Evolutionary conservation across 257 asterid species (phyloP).

Genomic region (Primulina eburnea): DNA sequence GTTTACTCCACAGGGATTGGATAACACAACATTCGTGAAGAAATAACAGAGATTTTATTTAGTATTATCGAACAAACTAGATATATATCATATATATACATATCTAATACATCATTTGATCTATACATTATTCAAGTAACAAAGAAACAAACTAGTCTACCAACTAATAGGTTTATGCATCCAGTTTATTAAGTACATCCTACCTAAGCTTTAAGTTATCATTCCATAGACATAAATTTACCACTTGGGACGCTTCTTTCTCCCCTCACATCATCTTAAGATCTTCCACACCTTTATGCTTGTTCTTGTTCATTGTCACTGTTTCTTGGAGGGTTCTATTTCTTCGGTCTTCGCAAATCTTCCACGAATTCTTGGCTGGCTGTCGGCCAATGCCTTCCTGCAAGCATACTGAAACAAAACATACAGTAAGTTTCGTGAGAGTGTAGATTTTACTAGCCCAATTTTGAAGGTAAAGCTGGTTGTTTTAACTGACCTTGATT

Average conservation of each 20-base stretch:
- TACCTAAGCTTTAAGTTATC: slow-evolving; percentile 25
- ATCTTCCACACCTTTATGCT: slow-evolving; percentile 17
- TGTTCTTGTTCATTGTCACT: slow-evolving; percentile 24
- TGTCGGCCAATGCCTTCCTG: slow-evolving; percentile 96
- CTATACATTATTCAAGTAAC: slow-evolving; percentile 23
- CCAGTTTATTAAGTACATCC: slow-evolving; percentile 32
- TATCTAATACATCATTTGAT: slow-evolving; percentile 15
- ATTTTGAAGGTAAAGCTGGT: neutral
- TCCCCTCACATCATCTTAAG: slow-evolving; percentile 11
- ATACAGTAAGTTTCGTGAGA: neutral
- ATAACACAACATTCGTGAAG: no score
- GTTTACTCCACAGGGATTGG: no score
- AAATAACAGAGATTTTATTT: slow-evolving; percentile 19
- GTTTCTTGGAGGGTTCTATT: slow-evolving; percentile 42
- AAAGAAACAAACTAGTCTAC: slow-evolving; percentile 27
- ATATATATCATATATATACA: slow-evolving; percentile 23
- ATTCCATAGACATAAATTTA: slow-evolving; percentile 16
- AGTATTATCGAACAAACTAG: slow-evolving; percentile 20
- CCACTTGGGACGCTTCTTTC: slow-evolving; percentile 10
- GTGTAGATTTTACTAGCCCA: neutral
- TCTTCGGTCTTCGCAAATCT: slow-evolving; percentile 86
- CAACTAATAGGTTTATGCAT: slow-evolving; percentile 19
- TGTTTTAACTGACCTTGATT: slow-evolving; percentile 56
- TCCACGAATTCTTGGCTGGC: slow-evolving; percentile 93
- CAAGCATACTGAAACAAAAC: slow-evolving; percentile 67